Evolutionary conservation across 805 yeast genomes (phyloP).

Genomic region (Suhomyces sp.): DNA sequence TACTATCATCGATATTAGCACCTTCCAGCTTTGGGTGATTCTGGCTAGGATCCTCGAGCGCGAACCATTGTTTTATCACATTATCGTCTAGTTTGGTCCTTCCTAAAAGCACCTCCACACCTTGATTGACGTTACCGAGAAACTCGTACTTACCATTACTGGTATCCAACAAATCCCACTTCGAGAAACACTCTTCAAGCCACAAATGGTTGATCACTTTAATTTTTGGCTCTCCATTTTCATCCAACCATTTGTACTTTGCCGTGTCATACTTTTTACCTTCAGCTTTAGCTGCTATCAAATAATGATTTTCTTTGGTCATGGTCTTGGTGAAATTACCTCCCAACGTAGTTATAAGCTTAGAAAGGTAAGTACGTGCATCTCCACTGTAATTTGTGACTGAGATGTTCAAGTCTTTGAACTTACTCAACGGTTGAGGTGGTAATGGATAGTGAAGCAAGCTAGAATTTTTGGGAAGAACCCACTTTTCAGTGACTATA

Average conservation of each 20-base stretch:
- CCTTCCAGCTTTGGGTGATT: constrained; percentile 5
- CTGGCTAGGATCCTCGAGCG: constrained; percentile 4
- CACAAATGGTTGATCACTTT: constrained; percentile 75
- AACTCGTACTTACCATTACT: constrained; percentile 45
- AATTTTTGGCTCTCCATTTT: constrained; percentile 27
- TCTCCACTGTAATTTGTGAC: constrained; percentile 85
- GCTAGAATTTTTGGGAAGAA: constrained; percentile 48
- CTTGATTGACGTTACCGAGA: constrained; percentile 40
- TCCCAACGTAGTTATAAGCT: constrained; percentile 64
- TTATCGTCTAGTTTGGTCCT: constrained; percentile 42
- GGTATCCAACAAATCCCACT: constrained; percentile 55
- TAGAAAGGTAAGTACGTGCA: constrained; percentile 68
- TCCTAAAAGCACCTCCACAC: constrained; percentile 50
- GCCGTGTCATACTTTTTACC: constrained; percentile 83
- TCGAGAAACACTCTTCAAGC: constrained; percentile 74
- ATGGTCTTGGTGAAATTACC: constrained; percentile 70
- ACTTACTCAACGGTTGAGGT: constrained; percentile 47
- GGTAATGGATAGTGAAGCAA: constrained; percentile 73
- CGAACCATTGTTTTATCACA: constrained; percentile 41
- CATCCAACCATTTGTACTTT: constrained; percentile 50
- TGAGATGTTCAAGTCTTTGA: constrained; percentile 55
- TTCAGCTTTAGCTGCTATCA: constrained; percentile 60
- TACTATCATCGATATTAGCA: constrained; percentile 26
- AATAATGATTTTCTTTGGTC: constrained; percentile 63
- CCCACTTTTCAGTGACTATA: constrained; percentile 53